Percentiles rank a stretch among this genome's conserved stretches.
Evolutionary conservation across 108 stramenopile species (phyloP).

Genomic region (Mediolabrus comicus): DNA sequence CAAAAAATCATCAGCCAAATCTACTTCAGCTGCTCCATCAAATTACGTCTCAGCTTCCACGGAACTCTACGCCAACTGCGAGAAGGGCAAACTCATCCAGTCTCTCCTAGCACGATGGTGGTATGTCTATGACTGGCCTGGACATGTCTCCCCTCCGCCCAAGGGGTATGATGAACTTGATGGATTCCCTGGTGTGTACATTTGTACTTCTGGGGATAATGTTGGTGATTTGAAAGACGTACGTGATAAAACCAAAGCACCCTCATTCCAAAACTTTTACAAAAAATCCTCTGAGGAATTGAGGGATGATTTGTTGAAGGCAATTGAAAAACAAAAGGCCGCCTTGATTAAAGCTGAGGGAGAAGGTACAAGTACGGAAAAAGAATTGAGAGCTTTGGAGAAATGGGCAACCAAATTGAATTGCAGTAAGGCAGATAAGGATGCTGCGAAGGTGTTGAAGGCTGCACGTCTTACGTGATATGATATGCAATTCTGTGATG

Average conservation of each 20-base stretch:
- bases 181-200: constrained; percentile 93
- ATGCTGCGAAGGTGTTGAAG: constrained; percentile 80
- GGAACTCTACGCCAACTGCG: constrained; percentile 37
- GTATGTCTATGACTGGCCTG: constrained; percentile 93
- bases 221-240: constrained; percentile 78
- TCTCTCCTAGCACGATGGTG: constrained; percentile 92
- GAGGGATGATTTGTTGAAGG: constrained; percentile 59
- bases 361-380: constrained; percentile 64
- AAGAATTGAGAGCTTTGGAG: constrained; percentile 66
- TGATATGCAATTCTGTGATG: no score
- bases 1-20: constrained; percentile 2
- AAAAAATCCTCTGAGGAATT: constrained; percentile 70
- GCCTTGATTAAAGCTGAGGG: constrained; percentile 69
- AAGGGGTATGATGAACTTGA: constrained; percentile 84
- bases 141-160: constrained; percentile 60
- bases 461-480: constrained; percentile 30
- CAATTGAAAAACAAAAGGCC: constrained; percentile 69
- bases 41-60: constrained; percentile 53
- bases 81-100: constrained; percentile 90
- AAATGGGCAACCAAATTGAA: constrained; percentile 85
- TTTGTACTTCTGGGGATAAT: constrained; percentile 75
- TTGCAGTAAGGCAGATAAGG: constrained; percentile 76
- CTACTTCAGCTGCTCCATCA: constrained; percentile 40
- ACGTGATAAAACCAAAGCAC: constrained; percentile 58
- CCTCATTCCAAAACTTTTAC: constrained; percentile 72